These are phyloP conservation scores for Trichophyton simii DNA, from an alignment of 2,329 filamentous ascomycete genomes.

Conservation along the genomic window DNA sequence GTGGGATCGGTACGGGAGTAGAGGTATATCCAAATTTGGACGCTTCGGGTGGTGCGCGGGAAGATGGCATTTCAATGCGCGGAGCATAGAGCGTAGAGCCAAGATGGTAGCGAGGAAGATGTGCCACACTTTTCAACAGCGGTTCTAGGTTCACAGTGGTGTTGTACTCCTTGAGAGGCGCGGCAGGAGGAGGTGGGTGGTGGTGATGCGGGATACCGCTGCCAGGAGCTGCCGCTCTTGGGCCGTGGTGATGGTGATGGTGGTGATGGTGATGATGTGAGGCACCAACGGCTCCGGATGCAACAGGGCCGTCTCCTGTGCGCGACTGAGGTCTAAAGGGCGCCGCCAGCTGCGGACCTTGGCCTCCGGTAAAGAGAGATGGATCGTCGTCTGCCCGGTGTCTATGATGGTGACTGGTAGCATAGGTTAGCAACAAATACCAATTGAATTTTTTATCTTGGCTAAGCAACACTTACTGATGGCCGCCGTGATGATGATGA, in stretches of 20 bases:
- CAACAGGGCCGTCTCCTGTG: constrained; percentile 1
- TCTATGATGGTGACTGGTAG: constrained; percentile 41
- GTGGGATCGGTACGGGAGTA: constrained; percentile 60
- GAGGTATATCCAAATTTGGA: constrained; percentile 47
- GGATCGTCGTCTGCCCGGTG: constrained; percentile 42
- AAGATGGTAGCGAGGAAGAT: constrained; percentile 63
- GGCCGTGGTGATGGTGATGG: constrained; percentile 30
- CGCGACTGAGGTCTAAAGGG: constrained; percentile 15
- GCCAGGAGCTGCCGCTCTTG: constrained; percentile 17
- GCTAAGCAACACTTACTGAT: constrained; percentile 35
- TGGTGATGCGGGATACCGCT: constrained; percentile 9
- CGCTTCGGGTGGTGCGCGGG: constrained; percentile 30
- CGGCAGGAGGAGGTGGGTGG: constrained; percentile 12
- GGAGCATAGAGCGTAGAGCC: constrained; percentile 74
- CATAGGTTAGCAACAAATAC: constrained; percentile 6
- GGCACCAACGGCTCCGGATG: neutral
- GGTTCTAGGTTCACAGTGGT: constrained; percentile 55
- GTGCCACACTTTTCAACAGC: constrained; percentile 58
- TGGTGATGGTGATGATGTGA: constrained; percentile 36
- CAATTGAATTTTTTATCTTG: constrained; percentile 5
- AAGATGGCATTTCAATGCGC: constrained; percentile 41
- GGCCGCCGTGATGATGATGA: constrained; percentile 44
- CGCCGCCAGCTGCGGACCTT: constrained; percentile 14
- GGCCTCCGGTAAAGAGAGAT: constrained; percentile 10
- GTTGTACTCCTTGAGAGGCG: constrained; percentile 45